A percentile compares a stretch with the other conserved stretches of the same genome.
Evolutionary conservation across 306 rosid genomes (phyloP).

Genomic region (Casuarina cunninghamiana): DNA sequence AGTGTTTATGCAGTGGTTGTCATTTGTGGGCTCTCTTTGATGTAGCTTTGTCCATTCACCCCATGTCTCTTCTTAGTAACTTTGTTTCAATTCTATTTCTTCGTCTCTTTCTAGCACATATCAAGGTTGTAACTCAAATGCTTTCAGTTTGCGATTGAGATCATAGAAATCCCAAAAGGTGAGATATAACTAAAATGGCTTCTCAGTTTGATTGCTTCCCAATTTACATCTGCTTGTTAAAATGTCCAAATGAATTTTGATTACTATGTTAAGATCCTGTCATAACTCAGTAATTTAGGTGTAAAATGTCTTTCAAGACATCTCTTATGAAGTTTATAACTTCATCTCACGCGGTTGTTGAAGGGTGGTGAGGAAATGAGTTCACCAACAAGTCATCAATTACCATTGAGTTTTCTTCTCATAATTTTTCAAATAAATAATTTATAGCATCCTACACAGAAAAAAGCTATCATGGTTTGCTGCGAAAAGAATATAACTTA

Average conservation of each 20-base stretch:
- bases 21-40: constrained; percentile 58
- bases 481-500: no score
- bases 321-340: no score
- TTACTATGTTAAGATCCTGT: neutral
- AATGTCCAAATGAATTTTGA: neutral
- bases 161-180: neutral
- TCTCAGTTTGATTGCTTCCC: neutral
- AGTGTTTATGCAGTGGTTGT: constrained; percentile 74
- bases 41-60: constrained; percentile 27
- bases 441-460: neutral
- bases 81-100: neutral
- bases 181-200: neutral
- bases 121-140: neutral
- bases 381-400: no score
- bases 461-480: no score
- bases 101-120: neutral
- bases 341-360: no score
- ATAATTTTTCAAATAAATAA: neutral
- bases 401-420: neutral
- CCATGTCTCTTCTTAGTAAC: neutral
- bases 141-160: neutral
- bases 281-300: neutral
- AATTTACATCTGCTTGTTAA: neutral
- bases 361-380: no score
- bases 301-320: neutral